A percentile compares a stretch with the other conserved stretches of the same genome.
These are phyloP conservation scores for Cladosporium sp. DNA, from an alignment of 2,329 filamentous ascomycete species.

Conservation along the genomic window DNA sequence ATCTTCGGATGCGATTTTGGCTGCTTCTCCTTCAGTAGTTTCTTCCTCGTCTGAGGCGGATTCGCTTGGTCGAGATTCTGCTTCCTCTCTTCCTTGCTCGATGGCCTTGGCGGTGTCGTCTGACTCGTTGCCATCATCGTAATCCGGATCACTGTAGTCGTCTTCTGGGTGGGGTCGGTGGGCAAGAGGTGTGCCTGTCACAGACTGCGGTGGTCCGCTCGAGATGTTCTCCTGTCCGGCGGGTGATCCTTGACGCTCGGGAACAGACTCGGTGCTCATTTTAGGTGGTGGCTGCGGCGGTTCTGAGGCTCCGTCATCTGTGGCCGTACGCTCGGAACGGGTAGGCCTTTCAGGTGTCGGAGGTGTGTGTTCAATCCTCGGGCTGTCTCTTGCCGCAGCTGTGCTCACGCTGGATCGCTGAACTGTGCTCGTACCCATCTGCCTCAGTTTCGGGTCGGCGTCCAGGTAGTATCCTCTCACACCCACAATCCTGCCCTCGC, in stretches of 20 bases:
- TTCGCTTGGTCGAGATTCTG: conserved; percentile 9
- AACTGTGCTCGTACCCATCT: conserved; percentile 41
- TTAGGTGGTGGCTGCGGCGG: conserved; percentile 29
- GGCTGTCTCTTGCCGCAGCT: conserved; percentile 35
- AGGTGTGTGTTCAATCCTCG: conserved; percentile 48
- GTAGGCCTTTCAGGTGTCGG: conserved; percentile 45
- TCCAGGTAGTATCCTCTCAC: conserved; percentile 96
- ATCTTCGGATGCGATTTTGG: conserved; percentile 14
- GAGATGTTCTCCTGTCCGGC: conserved; percentile 27
- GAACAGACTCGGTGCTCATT: conserved; percentile 13
- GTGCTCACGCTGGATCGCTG: conserved; percentile 26
- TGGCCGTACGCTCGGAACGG: conserved; percentile 11
- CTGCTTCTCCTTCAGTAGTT: conserved; percentile 13
- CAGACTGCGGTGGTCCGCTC: background rate
- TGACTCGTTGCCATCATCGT: conserved; percentile 21
- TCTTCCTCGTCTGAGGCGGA: conserved; percentile 16
- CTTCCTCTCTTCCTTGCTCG: conserved; percentile 23
- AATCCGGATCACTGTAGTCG: conserved; percentile 13
- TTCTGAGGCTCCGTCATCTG: conserved; percentile 14
- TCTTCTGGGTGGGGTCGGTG: conserved; percentile 13
- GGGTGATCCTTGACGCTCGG: conserved; percentile 12
- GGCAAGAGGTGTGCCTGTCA: conserved; percentile 9
- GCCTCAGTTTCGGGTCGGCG: conserved; percentile 64
- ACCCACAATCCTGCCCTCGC: conserved; percentile 85
- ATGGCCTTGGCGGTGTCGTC: conserved; percentile 21